A percentile compares a stretch with the other conserved stretches of the same genome.
Evolutionary conservation across 169 alveolate genomes (phyloP).

Genomic region (Eimeria praecox): DNA sequence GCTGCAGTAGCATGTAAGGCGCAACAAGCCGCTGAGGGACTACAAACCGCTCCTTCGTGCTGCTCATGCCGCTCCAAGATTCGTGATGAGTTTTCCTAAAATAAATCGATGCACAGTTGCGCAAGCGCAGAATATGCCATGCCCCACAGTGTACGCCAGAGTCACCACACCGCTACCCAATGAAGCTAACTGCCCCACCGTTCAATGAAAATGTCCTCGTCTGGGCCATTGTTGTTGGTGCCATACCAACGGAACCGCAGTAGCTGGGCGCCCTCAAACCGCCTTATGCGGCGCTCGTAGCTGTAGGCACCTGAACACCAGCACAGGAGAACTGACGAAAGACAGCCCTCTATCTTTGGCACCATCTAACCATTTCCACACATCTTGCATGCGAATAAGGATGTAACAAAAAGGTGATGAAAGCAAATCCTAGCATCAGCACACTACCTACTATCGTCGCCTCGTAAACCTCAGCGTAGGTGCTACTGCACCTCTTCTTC

Average conservation of each 20-base stretch:
- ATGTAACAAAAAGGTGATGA: not conserved
- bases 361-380: not conserved
- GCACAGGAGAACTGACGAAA: not conserved
- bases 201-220: slow-evolving; percentile 83
- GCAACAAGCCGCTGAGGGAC: slow-evolving; percentile 74
- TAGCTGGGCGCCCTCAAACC: slow-evolving; percentile 89
- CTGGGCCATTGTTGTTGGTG: slow-evolving; percentile 86
- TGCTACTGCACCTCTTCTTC: not conserved
- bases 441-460: not conserved
- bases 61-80: slow-evolving; percentile 89
- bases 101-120: slow-evolving; percentile 47
- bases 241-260: slow-evolving; percentile 90
- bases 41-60: slow-evolving; percentile 89
- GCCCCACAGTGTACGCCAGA: not conserved
- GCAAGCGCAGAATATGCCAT: not conserved
- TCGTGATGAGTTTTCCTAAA: slow-evolving; percentile 91
- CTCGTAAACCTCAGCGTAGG: not conserved
- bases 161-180: not conserved
- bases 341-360: no score
- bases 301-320: slow-evolving; percentile 83
- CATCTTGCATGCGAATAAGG: not conserved
- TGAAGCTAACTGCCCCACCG: slow-evolving; percentile 37
- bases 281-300: slow-evolving; percentile 86
- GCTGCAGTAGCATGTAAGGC: slow-evolving; percentile 52
- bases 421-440: not conserved